These are phyloP conservation scores for Sarocladiaceae sp. DNA, from an alignment of 2,329 filamentous ascomycete species.

Conservation along the genomic window DNA sequence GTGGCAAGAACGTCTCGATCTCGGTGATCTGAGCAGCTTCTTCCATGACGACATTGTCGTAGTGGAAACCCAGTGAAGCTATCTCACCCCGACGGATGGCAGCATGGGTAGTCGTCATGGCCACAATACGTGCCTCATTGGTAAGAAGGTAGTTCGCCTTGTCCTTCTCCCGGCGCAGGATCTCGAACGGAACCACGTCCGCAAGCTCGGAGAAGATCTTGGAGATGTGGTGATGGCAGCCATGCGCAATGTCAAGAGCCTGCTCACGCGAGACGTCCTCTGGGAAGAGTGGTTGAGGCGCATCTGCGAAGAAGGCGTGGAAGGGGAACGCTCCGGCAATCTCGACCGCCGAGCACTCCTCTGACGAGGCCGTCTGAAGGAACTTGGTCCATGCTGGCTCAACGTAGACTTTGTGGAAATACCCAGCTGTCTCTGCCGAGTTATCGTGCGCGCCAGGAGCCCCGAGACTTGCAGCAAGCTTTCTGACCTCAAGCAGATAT, in stretches of 20 bases:
- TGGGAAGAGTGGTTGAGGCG: slow-evolving; percentile 80
- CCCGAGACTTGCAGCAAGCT: slow-evolving; percentile 75
- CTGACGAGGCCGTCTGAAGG: slow-evolving; percentile 49
- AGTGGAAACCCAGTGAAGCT: slow-evolving; percentile 84
- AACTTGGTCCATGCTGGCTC: slow-evolving; percentile 85
- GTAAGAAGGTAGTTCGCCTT: slow-evolving; percentile 94
- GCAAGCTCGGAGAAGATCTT: slow-evolving; percentile 90
- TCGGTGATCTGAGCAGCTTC: slow-evolving; percentile 98
- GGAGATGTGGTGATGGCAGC: slow-evolving; percentile 82
- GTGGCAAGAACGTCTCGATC: slow-evolving; percentile 91
- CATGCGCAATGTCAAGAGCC: slow-evolving; percentile 69
- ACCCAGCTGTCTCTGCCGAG: slow-evolving; percentile 93
- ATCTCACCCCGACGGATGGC: slow-evolving; percentile 92
- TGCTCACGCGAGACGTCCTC: slow-evolving; percentile 55
- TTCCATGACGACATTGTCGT: slow-evolving; percentile 97
- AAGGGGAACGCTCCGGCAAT: slow-evolving; percentile 79
- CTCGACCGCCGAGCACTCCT: slow-evolving; percentile 50
- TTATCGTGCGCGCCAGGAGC: slow-evolving; percentile 92
- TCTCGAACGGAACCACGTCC: slow-evolving; percentile 92
- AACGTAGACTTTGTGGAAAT: slow-evolving; percentile 91
- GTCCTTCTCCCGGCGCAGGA: slow-evolving; percentile 79
- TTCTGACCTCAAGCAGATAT: slow-evolving; percentile 77
- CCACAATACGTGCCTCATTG: slow-evolving; percentile 94
- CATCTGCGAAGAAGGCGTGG: slow-evolving; percentile 77
- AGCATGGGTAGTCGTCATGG: slow-evolving; percentile 97